These are phyloP conservation scores for Physocladia obscura DNA, from an alignment of 192 early-diverging fungal species.

Conservation along the genomic window DNA sequence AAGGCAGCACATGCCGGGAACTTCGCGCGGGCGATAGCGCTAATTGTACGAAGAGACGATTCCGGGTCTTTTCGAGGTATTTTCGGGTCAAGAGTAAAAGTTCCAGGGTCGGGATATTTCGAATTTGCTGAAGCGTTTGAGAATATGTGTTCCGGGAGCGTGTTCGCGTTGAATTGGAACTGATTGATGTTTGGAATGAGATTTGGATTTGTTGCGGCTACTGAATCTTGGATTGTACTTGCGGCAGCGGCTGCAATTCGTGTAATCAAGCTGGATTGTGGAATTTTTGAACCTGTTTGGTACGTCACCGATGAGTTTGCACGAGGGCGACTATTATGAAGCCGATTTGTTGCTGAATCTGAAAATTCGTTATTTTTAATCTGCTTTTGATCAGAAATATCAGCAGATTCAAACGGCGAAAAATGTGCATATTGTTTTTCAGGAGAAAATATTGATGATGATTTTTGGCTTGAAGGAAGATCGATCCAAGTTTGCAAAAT, in stretches of 20 bases:
- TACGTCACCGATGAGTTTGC: background rate
- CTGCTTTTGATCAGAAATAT: no score
- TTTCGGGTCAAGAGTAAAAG: background rate
- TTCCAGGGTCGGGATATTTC: background rate
- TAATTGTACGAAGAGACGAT: slow-evolving; percentile 14
- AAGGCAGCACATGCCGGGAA: background rate
- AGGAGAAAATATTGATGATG: no score
- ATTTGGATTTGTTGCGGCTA: background rate
- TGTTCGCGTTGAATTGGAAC: background rate
- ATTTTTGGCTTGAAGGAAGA: no score
- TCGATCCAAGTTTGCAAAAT: no score
- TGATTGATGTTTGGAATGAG: background rate
- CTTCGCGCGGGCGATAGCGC: background rate
- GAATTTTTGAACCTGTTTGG: slow-evolving; percentile 7
- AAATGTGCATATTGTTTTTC: no score
- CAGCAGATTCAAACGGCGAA: no score
- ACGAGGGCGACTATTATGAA: slow-evolving; percentile 9
- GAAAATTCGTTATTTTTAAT: no score
- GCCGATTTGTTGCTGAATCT: background rate
- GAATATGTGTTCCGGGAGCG: background rate
- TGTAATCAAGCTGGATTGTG: no score
- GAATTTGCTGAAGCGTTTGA: background rate
- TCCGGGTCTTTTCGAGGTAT: no score
- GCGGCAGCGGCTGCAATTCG: slow-evolving; percentile 9
- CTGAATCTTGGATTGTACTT: slow-evolving; percentile 3